phyloP scores from a whole-genome alignment of 768 basidiomycete genomes.

The Tricholoma sp. region DNA sequence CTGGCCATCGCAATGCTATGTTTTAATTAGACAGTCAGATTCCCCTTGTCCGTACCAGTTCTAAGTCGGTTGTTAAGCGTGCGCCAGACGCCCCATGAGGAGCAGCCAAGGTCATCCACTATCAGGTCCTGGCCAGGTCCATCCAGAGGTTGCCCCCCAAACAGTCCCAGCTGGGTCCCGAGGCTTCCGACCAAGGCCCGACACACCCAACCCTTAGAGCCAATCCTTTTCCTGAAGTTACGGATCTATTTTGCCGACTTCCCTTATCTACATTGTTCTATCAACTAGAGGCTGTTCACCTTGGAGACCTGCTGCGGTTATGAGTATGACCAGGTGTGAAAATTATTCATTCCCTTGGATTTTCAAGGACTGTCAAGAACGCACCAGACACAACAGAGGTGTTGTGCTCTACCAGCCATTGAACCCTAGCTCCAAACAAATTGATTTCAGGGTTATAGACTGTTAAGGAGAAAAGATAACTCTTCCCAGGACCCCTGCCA shows the following conservation, averaged over 20 bases:
- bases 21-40: constrained; percentile 85
- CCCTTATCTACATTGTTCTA: constrained; percentile 79
- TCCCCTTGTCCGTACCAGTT: constrained; percentile 39
- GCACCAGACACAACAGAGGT: constrained; percentile 69
- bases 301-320: constrained; percentile 80
- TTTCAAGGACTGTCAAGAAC: constrained; percentile 28
- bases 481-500: constrained; percentile 72
- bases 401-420: constrained; percentile 68
- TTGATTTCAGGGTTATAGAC: constrained; percentile 68
- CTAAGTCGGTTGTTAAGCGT: too few species aligned
- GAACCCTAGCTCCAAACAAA: constrained; percentile 72
- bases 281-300: constrained; percentile 80
- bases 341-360: constrained; percentile 58
- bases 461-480: constrained; percentile 78
- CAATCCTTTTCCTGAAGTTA: constrained; percentile 77
- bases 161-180: constrained; percentile 27
- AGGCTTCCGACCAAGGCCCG: constrained; percentile 28
- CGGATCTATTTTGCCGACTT: constrained; percentile 73
- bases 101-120: too few species aligned
- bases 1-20: constrained; percentile 75
- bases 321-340: constrained; percentile 71
- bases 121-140: too few species aligned
- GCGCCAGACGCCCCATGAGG: too few species aligned
- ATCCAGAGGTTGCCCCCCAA: constrained; percentile 25
- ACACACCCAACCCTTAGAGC: constrained; percentile 44